phyloP scores from a whole-genome alignment of 306 rosid genomes.

The Herpetospermum pedunculosum region DNA sequence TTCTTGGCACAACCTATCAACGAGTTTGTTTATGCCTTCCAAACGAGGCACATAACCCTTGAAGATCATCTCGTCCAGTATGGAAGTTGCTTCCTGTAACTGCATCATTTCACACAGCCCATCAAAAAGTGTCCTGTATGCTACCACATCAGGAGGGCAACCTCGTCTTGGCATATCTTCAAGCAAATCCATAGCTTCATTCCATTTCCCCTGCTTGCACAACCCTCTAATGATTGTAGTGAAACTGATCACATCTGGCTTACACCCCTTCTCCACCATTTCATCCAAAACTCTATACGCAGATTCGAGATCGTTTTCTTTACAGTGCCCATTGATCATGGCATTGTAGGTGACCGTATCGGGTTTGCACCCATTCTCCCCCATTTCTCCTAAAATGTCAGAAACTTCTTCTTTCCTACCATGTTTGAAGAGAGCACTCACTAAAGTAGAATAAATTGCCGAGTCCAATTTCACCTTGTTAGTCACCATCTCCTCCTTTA shows the following conservation, averaged over 20 bases:
- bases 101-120: constrained; percentile 39
- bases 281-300: constrained; percentile 47
- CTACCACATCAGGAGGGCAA: constrained; percentile 39
- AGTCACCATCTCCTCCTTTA: constrained; percentile 60
- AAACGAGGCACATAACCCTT: constrained; percentile 37
- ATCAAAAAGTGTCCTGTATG: constrained; percentile 48
- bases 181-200: constrained; percentile 53
- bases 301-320: constrained; percentile 38
- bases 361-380: constrained; percentile 28
- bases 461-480: constrained; percentile 29
- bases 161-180: constrained; percentile 55
- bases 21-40: constrained; percentile 24
- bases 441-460: constrained; percentile 38
- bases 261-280: constrained; percentile 32
- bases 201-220: constrained; percentile 50
- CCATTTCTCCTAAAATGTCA: constrained; percentile 49
- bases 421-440: constrained; percentile 32
- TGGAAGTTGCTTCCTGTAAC: constrained; percentile 41
- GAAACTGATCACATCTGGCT: constrained; percentile 51
- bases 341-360: constrained; percentile 58
- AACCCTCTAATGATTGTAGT: constrained; percentile 45
- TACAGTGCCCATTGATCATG: constrained; percentile 52
- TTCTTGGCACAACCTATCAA: constrained; percentile 26
- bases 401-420: constrained; percentile 48
- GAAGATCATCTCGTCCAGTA: constrained; percentile 69